Base-by-base conservation (phyloP, 2,329 filamentous ascomycete species). In the Lasiodiplodia theobromae region DNA sequence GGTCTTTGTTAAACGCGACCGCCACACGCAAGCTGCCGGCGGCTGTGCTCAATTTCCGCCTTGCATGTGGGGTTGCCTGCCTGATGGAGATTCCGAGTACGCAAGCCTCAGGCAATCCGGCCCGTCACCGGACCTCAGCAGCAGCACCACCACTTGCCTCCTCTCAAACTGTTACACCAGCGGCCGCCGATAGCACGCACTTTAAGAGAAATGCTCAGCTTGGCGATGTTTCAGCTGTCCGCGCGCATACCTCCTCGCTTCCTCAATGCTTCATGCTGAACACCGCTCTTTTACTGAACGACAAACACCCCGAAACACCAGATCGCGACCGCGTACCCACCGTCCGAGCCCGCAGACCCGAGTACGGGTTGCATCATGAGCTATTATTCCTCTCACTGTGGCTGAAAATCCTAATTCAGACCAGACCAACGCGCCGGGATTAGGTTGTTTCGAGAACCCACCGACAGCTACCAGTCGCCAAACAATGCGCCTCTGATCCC, bases 11-110 rank as follows among this genome's bases (percentile, higher is more conserved):
- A 18, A 21, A 21, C n/a, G 23, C 47, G 44, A 52, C 60, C 60
- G 60, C 47, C 60, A 23, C 58, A 49, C 58, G 44, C 49, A 21
- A 40, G 31, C 49, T 18, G 21, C 25, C 51, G 16, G 25, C 40
- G 60, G 28, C 60, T 64, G 60, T 64, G 60, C 60, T 64, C 60
- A 64, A 64, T 64, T 38, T 64, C 47, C 44, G 60, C 38, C 60
- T 47, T 2, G 28, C 60, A 23, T 64, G 60, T 40, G 60, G 60
- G 60, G 60, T 64, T 64, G 60, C 60, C 44, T 49, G 60, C 60
- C 47, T 64, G 44, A 21, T 47, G 44, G 44, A 47, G 44, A 8
- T 14, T 28, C 34, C 54, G 1, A 16, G 23, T 7, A 16, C 57
- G 21, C 5, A 21, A n/a, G 53, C 53, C 53, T 60, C 21, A 60